Evolutionary conservation across 2,329 filamentous ascomycete species (phyloP), one percentile per base, ranked within the genome.

Genomic region (Fusarium lyarnte): DNA sequence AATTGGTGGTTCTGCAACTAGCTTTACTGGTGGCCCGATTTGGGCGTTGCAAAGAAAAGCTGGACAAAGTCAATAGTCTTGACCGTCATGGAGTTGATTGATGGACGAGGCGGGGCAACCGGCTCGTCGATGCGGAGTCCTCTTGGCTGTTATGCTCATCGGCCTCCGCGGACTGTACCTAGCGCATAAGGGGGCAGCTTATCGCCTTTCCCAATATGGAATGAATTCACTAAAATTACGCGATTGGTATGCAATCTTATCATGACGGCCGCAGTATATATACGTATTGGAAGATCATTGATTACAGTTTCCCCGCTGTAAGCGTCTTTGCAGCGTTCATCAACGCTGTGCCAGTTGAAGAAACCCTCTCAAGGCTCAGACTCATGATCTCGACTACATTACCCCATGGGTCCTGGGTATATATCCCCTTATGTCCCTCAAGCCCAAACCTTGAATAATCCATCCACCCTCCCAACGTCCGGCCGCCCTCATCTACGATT

Each of bases 11-110:
- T 17, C 5, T 6, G 1, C 14, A 23, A 2, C 21, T 10, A 8
- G 9, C 0, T 1, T 19, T 23, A 3, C 16, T 14, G 6, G 7
- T 11, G n/a, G 7, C n/a, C 17, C n/a, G 21, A 13, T 31, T 31
- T 2, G 29, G 29, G 29, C 4, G 12, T 33, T 33, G 12, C 13
- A 33, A 33, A 16, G 33, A 33, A 13, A 33, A 14, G 33, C 33
- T 33, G 33, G 33, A 8, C 13, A 33, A 3, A 33, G 5, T 33
- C 13, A 16, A 33, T 33, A 33, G 33, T 33, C 13, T 8, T 35
- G 14, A 35, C 14, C 6, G 13, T 16, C 33, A 7, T 16, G 33
- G 14, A 35, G 33, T 35, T 35, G 8, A n/a, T 35, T 35, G 13
- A 33, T 33, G 13, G 33, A 35, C 13, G 14, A 35, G 33, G 33